Base-by-base conservation (phyloP, 73 alveolate species). In the Blepharisma japonicum region DNA sequence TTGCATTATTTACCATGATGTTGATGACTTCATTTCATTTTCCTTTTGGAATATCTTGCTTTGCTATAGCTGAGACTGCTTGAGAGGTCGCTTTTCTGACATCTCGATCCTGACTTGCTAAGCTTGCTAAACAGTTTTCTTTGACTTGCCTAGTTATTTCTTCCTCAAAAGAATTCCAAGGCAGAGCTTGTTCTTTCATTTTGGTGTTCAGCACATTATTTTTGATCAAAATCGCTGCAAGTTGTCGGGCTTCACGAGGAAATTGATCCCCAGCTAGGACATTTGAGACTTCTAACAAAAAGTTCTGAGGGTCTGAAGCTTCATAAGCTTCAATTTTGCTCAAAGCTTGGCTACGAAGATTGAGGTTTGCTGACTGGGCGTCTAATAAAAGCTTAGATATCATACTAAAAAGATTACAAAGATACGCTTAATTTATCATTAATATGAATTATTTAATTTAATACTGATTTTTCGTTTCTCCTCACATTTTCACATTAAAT, bases 1-100 rank as follows among this genome's bases (percentile, higher is more conserved):
- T 47, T 4, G 94, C 20, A 51, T 87, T 87, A 21, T 80, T 61
- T n/a, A 80, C 54, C 39, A 87, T 71, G 55, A 77, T 87, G 9
- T 82, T 84, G 14, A 87, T 61, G 56, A 78, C 56, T 25, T 87
- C 94, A 23, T 66, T 56, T 90, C 94, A 87, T 54, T 83, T 86
- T 14, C 87, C 76, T 68, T 86, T 83, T 42, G 94, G 94, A 32
- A 87, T 70, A 45, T 87, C 94, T 27, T 81, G 74, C 25, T 76
- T 77, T 11, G 90, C 90, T 38, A 82, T 77, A 9, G 86, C 61
- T 23, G 94, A 83, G 3, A 87, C 86, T 6, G 56, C n/a, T 61
- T 21, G 14, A 11, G 56, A 9, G 18, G 56, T 21, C 21, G 53
- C 21, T 61, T 45, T 70, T 38, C 79, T 32, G 9, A 78, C 79